Evolutionary conservation across 179 eudicot species (phyloP).

Genomic region (Beta macrorhiza): DNA sequence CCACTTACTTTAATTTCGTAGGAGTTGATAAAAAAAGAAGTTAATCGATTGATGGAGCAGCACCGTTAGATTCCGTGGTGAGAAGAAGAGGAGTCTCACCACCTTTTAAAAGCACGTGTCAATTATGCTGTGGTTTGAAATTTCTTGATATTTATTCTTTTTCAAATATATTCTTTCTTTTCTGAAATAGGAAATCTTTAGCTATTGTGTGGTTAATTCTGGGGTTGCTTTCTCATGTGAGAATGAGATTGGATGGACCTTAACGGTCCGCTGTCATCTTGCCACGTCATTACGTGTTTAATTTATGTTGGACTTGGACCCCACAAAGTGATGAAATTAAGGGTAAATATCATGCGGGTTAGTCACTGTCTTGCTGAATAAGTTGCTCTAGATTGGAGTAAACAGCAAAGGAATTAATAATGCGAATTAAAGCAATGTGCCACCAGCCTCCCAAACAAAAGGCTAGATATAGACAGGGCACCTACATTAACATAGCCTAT

Average conservation of each 20-base stretch:
- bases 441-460: not conserved
- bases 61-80: conserved; percentile 2
- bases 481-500: not conserved
- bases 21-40: too few relatives aligned
- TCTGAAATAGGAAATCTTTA: conserved; percentile 4
- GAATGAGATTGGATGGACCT: not conserved
- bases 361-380: conserved; percentile 2
- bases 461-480: not conserved
- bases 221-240: conserved; percentile 24
- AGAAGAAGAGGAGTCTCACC: not conserved
- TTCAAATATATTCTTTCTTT: not conserved
- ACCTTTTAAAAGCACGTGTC: conserved; percentile 24
- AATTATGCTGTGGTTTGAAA: conserved; percentile 1
- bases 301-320: not conserved
- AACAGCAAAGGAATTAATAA: not conserved
- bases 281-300: conserved; percentile 11
- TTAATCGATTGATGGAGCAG: not conserved
- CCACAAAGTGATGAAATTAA: not conserved
- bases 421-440: not conserved
- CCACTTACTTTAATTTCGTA: too few relatives aligned
- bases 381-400: too few relatives aligned
- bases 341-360: not conserved
- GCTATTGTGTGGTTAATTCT: conserved; percentile 18
- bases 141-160: not conserved
- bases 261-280: conserved; percentile 16